Evolutionary conservation across 2,329 filamentous ascomycete genomes (phyloP).

Genomic region (Diaporthe destruens): DNA sequence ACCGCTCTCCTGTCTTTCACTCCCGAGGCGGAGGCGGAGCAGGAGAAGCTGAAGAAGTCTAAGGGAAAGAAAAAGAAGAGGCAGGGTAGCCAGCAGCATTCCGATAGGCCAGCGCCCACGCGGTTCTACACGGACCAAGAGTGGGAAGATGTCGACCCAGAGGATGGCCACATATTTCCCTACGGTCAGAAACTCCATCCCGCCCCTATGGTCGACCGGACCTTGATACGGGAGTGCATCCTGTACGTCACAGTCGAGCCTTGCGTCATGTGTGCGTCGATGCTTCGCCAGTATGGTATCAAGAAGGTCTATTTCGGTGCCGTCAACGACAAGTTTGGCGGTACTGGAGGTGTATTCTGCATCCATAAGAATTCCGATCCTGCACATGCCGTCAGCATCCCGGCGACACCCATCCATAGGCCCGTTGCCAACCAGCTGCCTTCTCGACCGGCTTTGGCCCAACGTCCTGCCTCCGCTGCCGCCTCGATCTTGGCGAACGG

Average conservation of each 20-base stretch:
- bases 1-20: slow-evolving; percentile 64
- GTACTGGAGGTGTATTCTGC: slow-evolving; percentile 92
- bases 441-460: slow-evolving; percentile 37
- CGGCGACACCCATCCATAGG: slow-evolving; percentile 49
- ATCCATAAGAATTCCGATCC: slow-evolving; percentile 76
- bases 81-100: slow-evolving; percentile 46
- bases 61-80: slow-evolving; percentile 35
- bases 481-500: slow-evolving; percentile 36
- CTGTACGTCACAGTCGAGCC: slow-evolving; percentile 98
- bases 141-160: slow-evolving; percentile 66
- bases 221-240: slow-evolving; percentile 77
- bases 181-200: slow-evolving; percentile 72
- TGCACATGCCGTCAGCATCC: slow-evolving; percentile 41
- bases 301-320: slow-evolving; percentile 94
- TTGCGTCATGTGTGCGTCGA: slow-evolving; percentile 98
- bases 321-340: slow-evolving; percentile 96
- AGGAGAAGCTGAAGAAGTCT: slow-evolving; percentile 42
- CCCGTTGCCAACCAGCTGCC: slow-evolving; percentile 38
- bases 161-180: slow-evolving; percentile 69
- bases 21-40: slow-evolving; percentile 47
- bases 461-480: slow-evolving; percentile 39
- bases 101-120: slow-evolving; percentile 36
- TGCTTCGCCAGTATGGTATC: slow-evolving; percentile 89
- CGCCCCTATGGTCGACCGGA: slow-evolving; percentile 70
- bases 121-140: slow-evolving; percentile 52